Conservation (phyloP, 306 rosid genomes). For the Inga oerstediana region DNA sequence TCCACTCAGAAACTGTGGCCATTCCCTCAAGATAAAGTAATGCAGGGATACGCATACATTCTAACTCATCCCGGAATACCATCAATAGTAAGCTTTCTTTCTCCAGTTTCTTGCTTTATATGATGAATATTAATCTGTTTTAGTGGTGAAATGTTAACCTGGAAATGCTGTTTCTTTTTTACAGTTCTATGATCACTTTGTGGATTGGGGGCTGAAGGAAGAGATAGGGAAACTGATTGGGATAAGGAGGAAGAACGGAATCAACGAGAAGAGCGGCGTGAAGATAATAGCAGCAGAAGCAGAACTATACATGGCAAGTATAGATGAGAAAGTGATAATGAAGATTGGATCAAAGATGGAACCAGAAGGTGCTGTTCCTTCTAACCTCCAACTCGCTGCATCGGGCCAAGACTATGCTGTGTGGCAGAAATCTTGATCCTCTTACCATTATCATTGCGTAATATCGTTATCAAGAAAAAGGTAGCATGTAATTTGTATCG, state of each 20-base stretch:
- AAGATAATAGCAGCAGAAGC: constrained; percentile 62
- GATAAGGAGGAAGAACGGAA: constrained; percentile 58
- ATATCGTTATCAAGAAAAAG: too few species aligned
- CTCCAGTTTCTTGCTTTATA: not conserved
- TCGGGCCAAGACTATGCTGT: constrained; percentile 71
- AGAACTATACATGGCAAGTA: constrained; percentile 60
- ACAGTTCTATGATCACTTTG: constrained; percentile 83
- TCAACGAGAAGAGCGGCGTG: constrained; percentile 50
- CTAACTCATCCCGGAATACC: constrained; percentile 87
- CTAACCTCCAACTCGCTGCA: constrained; percentile 47
- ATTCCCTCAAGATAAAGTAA: constrained; percentile 70
- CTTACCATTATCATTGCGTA: not conserved
- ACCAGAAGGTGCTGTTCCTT: constrained; percentile 62
- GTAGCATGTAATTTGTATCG: too few species aligned
- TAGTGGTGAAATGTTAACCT: not conserved
- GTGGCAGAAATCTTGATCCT: constrained; percentile 49
- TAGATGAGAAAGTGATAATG: constrained; percentile 61
- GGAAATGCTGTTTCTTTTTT: not conserved
- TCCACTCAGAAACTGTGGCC: constrained; percentile 67
- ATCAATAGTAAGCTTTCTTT: constrained; percentile 46
- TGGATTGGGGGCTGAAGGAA: constrained; percentile 74
- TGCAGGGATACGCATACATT: constrained; percentile 76
- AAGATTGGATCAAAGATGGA: constrained; percentile 69
- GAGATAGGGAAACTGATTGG: constrained; percentile 44
- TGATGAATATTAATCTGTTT: too few species aligned